These are phyloP conservation scores for Rosa hybrid DNA, from an alignment of 331 rosid species.

Conservation along the genomic window DNA sequence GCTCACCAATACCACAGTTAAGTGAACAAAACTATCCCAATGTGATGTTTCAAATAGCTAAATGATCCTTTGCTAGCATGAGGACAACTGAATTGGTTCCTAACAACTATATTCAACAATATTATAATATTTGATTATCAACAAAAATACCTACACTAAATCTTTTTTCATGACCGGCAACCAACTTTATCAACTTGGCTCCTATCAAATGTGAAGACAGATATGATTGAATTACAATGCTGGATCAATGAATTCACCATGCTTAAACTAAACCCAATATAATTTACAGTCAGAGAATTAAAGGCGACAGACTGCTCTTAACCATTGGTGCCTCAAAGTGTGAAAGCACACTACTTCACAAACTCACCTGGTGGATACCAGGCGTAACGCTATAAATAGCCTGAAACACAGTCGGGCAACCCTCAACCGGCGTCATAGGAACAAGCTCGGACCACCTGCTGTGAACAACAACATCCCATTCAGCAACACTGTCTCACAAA, in stretches of 20 bases:
- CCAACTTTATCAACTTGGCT: neutral
- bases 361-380: slow-evolving; percentile 86
- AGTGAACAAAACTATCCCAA: neutral
- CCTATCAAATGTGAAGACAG: neutral
- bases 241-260: neutral
- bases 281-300: neutral
- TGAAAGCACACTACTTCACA: neutral
- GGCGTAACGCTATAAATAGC: slow-evolving; percentile 78
- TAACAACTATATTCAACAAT: slow-evolving; percentile 4
- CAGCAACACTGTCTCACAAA: neutral
- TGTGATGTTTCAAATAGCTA: neutral
- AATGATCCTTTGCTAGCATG: neutral
- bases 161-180: neutral
- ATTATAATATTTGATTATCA: too few relatives aligned
- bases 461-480: slow-evolving; percentile 17
- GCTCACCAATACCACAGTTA: neutral
- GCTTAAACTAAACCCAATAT: neutral
- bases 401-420: slow-evolving; percentile 92
- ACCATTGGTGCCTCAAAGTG: neutral
- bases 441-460: slow-evolving; percentile 92
- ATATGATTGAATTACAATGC: slow-evolving; percentile 10
- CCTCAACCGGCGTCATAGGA: slow-evolving; percentile 90
- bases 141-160: neutral
- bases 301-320: neutral
- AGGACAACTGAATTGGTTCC: slow-evolving; percentile 1